These are phyloP conservation scores for Durio zibethinus DNA, from an alignment of 345 rosid genomes.

Conservation along the genomic window DNA sequence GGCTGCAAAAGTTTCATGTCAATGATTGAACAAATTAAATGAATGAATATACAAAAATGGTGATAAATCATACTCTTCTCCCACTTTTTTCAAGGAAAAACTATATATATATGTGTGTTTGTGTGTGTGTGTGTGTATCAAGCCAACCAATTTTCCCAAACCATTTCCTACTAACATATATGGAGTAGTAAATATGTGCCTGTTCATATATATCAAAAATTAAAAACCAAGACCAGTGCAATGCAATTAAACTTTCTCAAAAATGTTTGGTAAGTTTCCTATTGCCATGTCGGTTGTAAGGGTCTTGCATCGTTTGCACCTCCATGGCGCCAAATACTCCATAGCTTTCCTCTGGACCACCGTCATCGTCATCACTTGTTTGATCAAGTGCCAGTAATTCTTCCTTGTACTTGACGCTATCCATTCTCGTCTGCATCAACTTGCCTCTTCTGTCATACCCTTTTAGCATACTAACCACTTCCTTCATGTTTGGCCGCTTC, in stretches of 20 bases:
- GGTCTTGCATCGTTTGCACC: slow-evolving; percentile 39
- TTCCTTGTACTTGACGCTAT: slow-evolving; percentile 46
- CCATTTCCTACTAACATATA: background rate
- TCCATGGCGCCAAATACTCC: slow-evolving; percentile 58
- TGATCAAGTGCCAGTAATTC: slow-evolving; percentile 52
- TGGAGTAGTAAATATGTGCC: background rate
- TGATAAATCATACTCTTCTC: background rate
- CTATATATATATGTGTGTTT: no score
- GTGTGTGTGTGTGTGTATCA: background rate
- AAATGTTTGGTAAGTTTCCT: background rate
- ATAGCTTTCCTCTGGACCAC: slow-evolving; percentile 28
- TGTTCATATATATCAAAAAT: background rate
- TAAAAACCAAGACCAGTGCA: background rate
- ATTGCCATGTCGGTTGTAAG: slow-evolving; percentile 23
- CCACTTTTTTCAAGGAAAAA: background rate
- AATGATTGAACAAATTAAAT: background rate
- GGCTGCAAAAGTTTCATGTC: background rate
- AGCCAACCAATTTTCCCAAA: background rate
- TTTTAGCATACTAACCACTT: slow-evolving; percentile 64
- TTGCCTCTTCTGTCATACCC: slow-evolving; percentile 44
- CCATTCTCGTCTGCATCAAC: slow-evolving; percentile 33
- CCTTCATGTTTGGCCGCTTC: slow-evolving; percentile 70
- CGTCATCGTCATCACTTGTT: slow-evolving; percentile 10
- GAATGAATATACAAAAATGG: background rate
- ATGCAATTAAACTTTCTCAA: background rate